Conservation (phyloP, 495 filamentous ascomycete species). For the Aspergillus conjunctus region DNA sequence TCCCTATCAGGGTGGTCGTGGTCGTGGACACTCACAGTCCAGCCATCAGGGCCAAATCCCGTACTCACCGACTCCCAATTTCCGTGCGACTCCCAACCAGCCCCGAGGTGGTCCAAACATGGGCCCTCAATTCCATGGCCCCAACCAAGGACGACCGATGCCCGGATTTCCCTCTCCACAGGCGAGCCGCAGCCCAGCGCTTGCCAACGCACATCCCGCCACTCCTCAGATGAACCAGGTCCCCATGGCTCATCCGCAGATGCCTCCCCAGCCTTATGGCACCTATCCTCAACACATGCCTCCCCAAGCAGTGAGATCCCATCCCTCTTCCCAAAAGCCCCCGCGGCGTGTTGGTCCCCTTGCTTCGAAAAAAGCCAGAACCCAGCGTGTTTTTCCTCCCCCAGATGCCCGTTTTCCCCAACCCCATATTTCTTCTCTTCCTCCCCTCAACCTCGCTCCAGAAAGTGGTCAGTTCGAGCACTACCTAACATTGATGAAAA, state of each 20-base stretch:
- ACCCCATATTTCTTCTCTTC: slow-evolving; percentile 35
- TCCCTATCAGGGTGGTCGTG: slow-evolving; percentile 62
- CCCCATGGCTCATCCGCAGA: slow-evolving; percentile 58
- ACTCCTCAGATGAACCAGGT: slow-evolving; percentile 69
- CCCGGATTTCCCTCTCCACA: slow-evolving; percentile 55
- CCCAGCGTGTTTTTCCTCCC: slow-evolving; percentile 24
- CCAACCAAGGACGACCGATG: slow-evolving; percentile 56
- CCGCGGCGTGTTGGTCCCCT: slow-evolving; percentile 30
- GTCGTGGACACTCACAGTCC: slow-evolving; percentile 64
- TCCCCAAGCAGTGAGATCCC: slow-evolving; percentile 68
- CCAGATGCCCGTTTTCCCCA: slow-evolving; percentile 21
- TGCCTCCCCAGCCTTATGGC: slow-evolving; percentile 58
- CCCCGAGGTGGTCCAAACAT: slow-evolving; percentile 65
- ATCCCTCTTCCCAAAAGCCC: slow-evolving; percentile 33
- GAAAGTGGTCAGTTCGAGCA: slow-evolving; percentile 71
- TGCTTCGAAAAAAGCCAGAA: slow-evolving; percentile 19
- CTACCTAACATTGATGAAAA: slow-evolving; percentile 67
- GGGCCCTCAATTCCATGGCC: slow-evolving; percentile 62
- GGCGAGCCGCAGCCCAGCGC: slow-evolving; percentile 70
- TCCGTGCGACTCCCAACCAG: slow-evolving; percentile 61
- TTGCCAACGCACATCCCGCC: slow-evolving; percentile 65
- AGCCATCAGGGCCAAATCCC: slow-evolving; percentile 63
- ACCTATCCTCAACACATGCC: slow-evolving; percentile 62
- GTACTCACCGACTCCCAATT: slow-evolving; percentile 65
- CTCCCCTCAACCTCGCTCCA: slow-evolving; percentile 63